Conservation (phyloP, 345 rosid species). For the Cochlearia excelsa region DNA sequence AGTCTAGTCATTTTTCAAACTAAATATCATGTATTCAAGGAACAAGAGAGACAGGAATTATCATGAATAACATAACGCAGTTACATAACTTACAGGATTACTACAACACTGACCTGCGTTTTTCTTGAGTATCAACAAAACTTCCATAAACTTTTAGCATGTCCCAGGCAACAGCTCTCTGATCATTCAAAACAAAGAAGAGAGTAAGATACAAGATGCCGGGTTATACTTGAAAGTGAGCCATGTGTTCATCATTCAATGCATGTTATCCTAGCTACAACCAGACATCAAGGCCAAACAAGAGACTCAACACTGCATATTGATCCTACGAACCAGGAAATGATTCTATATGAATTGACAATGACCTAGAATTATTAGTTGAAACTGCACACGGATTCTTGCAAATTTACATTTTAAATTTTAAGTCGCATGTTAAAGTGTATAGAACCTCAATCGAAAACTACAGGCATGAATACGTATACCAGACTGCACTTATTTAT, state of each 20-base stretch:
- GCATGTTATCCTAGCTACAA: constrained; percentile 18
- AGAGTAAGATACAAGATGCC: neutral
- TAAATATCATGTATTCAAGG: no score
- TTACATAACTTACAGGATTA: constrained; percentile 1
- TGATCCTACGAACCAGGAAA: neutral
- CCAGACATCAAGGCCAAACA: constrained; percentile 18
- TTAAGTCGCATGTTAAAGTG: constrained; percentile 7
- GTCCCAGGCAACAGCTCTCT: constrained; percentile 94
- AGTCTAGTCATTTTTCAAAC: neutral
- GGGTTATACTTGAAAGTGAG: neutral
- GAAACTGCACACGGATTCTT: constrained; percentile 11
- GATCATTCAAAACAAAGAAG: constrained; percentile 22
- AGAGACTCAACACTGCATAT: constrained; percentile 11
- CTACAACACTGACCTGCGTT: constrained; percentile 60
- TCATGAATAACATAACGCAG: constrained; percentile 1
- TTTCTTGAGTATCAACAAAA: constrained; percentile 74
- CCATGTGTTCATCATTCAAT: constrained; percentile 12
- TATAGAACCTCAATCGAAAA: constrained; percentile 17
- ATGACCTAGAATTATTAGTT: constrained; percentile 10
- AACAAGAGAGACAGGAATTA: constrained; percentile 19
- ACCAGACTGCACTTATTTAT: neutral
- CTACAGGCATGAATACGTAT: neutral
- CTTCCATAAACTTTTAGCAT: constrained; percentile 86
- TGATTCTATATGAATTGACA: constrained; percentile 11
- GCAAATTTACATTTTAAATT: neutral